Percentiles rank a stretch among this genome's conserved stretches.
Evolutionary conservation across 345 rosid genomes (phyloP).

Genomic region (Hibiscus syriacus): DNA sequence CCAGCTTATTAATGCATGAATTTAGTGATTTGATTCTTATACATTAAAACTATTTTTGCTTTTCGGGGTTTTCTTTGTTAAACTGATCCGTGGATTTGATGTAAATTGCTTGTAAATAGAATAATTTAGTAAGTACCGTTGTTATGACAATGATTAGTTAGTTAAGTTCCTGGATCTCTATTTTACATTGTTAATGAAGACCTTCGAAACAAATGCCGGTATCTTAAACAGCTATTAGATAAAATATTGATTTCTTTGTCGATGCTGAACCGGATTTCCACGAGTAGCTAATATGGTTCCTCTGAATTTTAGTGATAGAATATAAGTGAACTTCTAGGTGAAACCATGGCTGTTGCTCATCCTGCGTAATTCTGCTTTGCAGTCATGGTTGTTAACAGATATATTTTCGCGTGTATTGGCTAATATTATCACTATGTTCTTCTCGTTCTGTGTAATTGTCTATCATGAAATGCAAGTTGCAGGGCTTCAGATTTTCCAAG

Average conservation of each 20-base stretch:
- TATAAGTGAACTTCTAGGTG: background rate
- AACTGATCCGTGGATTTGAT: background rate
- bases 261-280: background rate
- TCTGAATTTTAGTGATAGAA: background rate
- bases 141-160: background rate
- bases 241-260: background rate
- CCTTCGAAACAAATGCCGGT: background rate
- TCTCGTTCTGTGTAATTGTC: conserved; percentile 6
- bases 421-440: background rate
- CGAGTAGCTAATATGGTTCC: background rate
- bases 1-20: conserved; percentile 1
- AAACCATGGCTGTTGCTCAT: background rate
- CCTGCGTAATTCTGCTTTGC: background rate
- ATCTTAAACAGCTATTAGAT: background rate
- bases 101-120: background rate
- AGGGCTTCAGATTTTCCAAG: conserved; percentile 64
- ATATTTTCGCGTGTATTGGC: background rate
- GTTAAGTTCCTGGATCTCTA: background rate
- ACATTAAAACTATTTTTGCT: background rate
- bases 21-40: background rate
- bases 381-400: background rate
- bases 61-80: background rate
- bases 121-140: background rate
- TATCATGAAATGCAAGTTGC: conserved; percentile 9
- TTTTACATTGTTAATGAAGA: background rate